Evolutionary conservation across 2,329 filamentous ascomycete genomes (phyloP).

Genomic region (Cladophialophora carrionii): DNA sequence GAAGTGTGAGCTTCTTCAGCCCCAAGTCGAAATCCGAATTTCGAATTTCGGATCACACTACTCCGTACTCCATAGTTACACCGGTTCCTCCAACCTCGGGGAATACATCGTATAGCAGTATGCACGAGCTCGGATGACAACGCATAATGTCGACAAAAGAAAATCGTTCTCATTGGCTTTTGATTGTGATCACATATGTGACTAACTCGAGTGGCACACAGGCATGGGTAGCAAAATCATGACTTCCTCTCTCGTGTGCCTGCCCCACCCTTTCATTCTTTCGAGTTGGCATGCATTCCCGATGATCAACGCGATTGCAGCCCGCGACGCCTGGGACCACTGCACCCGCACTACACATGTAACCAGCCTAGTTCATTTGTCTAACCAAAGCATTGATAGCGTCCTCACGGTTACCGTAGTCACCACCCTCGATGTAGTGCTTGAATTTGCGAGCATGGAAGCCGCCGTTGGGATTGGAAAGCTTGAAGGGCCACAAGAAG

Average conservation of each 20-base stretch:
- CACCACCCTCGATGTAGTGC: constrained; percentile 98
- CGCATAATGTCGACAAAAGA: neutral
- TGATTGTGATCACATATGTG: neutral
- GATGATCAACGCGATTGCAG: neutral
- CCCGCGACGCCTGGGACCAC: neutral
- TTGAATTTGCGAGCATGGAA: constrained; percentile 98
- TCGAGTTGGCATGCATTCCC: neutral
- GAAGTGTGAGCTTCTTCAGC: neutral
- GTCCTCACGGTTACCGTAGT: constrained; percentile 97
- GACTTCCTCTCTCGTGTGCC: neutral
- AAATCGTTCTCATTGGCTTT: constrained; percentile 7
- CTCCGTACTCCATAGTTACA: neutral
- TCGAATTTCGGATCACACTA: neutral
- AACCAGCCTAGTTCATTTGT: constrained; percentile 90
- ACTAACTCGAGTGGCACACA: neutral
- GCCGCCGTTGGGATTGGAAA: constrained; percentile 95
- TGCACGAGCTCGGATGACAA: neutral
- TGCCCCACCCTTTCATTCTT: neutral
- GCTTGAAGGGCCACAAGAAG: constrained; percentile 99
- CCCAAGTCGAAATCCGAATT: neutral
- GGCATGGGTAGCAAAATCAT: neutral
- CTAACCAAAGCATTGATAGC: constrained; percentile 95
- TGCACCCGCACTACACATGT: neutral
- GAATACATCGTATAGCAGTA: neutral
- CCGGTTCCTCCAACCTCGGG: neutral